Evolutionary conservation across 108 stramenopile genomes (phyloP).

Genomic region (Pseudonitzschia delicatissima): DNA sequence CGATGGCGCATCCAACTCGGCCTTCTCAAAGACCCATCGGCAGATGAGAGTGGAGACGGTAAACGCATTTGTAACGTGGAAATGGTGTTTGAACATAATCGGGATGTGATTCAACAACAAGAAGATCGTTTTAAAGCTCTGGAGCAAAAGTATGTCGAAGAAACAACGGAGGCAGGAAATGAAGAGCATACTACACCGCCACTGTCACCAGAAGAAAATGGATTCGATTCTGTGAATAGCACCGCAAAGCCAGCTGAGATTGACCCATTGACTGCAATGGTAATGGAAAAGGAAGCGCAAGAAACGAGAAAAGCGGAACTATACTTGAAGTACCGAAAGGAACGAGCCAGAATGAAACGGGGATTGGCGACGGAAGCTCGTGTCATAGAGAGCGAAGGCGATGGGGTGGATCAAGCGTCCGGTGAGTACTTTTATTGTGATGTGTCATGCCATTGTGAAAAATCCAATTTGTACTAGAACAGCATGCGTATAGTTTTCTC

Average conservation of each 20-base stretch:
- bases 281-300: constrained; percentile 44
- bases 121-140: constrained; percentile 22
- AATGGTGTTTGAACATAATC: constrained; percentile 19
- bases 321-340: constrained; percentile 53
- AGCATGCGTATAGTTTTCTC: too few species aligned
- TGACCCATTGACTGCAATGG: constrained; percentile 64
- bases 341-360: constrained; percentile 40
- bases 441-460: not conserved
- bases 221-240: not conserved
- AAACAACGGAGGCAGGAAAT: constrained; percentile 11
- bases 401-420: constrained; percentile 38
- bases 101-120: constrained; percentile 15
- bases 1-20: constrained; percentile 46
- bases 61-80: constrained; percentile 4
- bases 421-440: constrained; percentile 11
- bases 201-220: not conserved
- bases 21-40: constrained; percentile 2
- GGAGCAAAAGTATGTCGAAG: constrained; percentile 25
- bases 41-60: not conserved
- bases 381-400: constrained; percentile 23
- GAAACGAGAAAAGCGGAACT: constrained; percentile 42
- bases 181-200: not conserved
- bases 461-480: too few species aligned
- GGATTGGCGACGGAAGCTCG: constrained; percentile 27
- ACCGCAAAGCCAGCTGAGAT: not conserved